Evolutionary conservation across 441 rosid species (phyloP).

Genomic region (Euphorbia celastroides): DNA sequence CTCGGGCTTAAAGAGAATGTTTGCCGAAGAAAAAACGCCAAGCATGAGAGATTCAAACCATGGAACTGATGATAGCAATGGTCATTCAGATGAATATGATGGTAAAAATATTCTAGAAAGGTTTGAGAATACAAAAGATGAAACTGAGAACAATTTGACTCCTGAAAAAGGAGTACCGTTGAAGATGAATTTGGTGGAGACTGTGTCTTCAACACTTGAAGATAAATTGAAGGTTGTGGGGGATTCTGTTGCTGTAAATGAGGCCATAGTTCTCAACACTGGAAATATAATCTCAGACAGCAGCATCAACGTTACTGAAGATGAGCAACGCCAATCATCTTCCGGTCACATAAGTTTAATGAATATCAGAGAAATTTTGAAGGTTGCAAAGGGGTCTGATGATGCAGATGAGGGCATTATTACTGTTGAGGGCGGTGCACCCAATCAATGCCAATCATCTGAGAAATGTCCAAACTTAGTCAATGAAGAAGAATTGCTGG

Average conservation of each 20-base stretch:
- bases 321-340: conserved; percentile 8
- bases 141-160: conserved; percentile 10
- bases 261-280: background rate
- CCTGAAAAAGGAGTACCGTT: conserved; percentile 11
- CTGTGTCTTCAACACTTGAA: background rate
- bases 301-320: conserved; percentile 3
- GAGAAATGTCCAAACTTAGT: background rate
- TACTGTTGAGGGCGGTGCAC: background rate
- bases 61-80: conserved; percentile 14
- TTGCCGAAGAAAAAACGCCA: conserved; percentile 18
- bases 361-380: conserved; percentile 3
- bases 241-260: conserved; percentile 2
- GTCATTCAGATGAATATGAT: conserved; percentile 16
- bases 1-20: conserved; percentile 16
- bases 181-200: conserved; percentile 4
- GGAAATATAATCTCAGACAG: conserved; percentile 3
- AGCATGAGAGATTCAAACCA: background rate
- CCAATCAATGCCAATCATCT: background rate
- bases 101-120: conserved; percentile 2
- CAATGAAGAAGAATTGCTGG: background rate
- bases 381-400: conserved; percentile 1
- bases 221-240: background rate
- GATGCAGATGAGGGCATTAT: background rate
- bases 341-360: background rate
- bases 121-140: background rate